Evolutionary conservation across 1,284 basidiomycete genomes (phyloP).

Genomic region (Apiotrichum gracile): DNA sequence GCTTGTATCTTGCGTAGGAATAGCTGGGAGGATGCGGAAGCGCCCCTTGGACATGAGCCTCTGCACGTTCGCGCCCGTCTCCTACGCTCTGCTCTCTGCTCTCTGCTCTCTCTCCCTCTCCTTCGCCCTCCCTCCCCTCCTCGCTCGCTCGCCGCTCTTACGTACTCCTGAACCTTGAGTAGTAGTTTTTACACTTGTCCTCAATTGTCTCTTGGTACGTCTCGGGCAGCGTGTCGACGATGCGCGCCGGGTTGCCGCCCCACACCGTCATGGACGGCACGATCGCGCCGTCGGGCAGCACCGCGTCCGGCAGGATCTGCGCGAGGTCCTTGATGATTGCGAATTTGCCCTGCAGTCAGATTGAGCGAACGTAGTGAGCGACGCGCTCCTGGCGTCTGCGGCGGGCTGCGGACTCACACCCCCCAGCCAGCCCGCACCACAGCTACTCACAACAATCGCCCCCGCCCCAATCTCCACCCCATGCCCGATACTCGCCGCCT

Average conservation of each 20-base stretch:
- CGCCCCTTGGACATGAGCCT: background rate
- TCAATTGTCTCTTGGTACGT: slow-evolving; percentile 79
- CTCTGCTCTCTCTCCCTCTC: background rate
- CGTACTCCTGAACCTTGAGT: slow-evolving; percentile 56
- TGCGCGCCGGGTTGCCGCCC: slow-evolving; percentile 79
- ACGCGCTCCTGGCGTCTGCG: too few species aligned
- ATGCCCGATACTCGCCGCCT: slow-evolving; percentile 90
- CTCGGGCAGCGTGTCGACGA: slow-evolving; percentile 79
- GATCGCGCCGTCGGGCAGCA: slow-evolving; percentile 87
- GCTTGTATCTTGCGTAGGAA: slow-evolving; percentile 2
- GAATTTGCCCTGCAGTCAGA: slow-evolving; percentile 72
- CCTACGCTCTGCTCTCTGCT: background rate
- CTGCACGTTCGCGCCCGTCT: background rate
- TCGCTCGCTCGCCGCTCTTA: background rate
- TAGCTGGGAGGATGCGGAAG: background rate
- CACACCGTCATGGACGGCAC: slow-evolving; percentile 83
- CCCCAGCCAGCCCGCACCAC: too few species aligned
- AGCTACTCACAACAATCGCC: slow-evolving; percentile 78
- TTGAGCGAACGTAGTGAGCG: too few species aligned
- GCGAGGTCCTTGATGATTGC: slow-evolving; percentile 95
- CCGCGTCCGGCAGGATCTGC: slow-evolving; percentile 65
- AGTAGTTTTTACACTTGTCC: slow-evolving; percentile 68
- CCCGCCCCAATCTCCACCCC: slow-evolving; percentile 93
- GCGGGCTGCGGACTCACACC: background rate
- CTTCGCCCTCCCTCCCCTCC: background rate